Evolutionary conservation across 352 stramenopile species (phyloP).

Genomic region (Phytophthora europaea): DNA sequence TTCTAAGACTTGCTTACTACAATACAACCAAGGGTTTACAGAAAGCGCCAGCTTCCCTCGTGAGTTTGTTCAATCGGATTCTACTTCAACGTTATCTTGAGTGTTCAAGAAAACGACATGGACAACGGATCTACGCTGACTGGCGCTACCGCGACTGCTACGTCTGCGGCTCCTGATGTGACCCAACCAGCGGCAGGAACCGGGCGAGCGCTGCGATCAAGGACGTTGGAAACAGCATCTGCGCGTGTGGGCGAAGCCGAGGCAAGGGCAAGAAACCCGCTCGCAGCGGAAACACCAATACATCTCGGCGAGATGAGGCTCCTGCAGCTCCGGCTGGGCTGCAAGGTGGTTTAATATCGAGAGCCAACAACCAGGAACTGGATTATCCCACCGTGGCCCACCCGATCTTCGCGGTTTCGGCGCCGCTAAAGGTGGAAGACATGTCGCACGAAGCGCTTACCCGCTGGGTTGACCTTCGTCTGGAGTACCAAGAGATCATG

Average conservation of each 20-base stretch:
- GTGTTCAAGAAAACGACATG: background rate
- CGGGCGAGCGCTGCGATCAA: constrained; percentile 1
- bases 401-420: constrained; percentile 11
- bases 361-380: background rate
- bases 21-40: background rate
- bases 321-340: background rate
- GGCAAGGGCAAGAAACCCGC: constrained; percentile 22
- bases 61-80: background rate
- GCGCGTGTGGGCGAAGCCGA: constrained; percentile 6
- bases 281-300: background rate
- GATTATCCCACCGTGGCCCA: constrained; percentile 8
- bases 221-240: background rate
- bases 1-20: background rate
- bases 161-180: too few species aligned
- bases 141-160: background rate
- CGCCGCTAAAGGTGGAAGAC: constrained; percentile 17
- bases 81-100: constrained; percentile 3
- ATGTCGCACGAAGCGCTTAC: constrained; percentile 31
- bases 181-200: background rate
- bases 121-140: background rate
- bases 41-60: too few species aligned
- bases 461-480: constrained; percentile 21
- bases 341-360: background rate
- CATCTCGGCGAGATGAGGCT: background rate
- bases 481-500: constrained; percentile 31